Evolutionary conservation across 805 yeast species (phyloP).

Genomic region (Ogataea trehaloabstinens): DNA sequence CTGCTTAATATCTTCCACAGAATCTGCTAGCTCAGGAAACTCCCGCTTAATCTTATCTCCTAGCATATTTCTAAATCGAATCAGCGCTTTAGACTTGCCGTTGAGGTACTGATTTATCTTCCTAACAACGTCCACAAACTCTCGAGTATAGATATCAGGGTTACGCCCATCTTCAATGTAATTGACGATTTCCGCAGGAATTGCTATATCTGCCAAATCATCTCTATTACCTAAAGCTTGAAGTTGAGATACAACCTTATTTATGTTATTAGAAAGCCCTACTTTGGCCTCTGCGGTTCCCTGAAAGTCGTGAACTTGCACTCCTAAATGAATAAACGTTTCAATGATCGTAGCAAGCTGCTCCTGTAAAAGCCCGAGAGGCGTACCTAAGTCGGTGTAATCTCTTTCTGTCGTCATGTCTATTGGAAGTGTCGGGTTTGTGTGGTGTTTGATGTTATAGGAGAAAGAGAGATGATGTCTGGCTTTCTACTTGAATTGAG

Average conservation of each 20-base stretch:
- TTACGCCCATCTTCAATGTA: conserved; percentile 96
- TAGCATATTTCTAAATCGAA: conserved; percentile 56
- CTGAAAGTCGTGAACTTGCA: conserved; percentile 88
- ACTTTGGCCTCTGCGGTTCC: conserved; percentile 80
- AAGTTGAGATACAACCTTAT: conserved; percentile 38
- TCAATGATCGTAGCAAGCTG: conserved; percentile 60
- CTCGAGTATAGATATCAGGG: conserved; percentile 96
- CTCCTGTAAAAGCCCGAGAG: conserved; percentile 31
- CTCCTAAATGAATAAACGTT: conserved; percentile 84
- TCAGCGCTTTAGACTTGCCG: conserved; percentile 71
- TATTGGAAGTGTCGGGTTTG: too few species aligned
- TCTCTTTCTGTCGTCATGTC: conserved; percentile 33
- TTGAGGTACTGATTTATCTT: conserved; percentile 83
- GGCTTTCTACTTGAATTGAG: too few species aligned
- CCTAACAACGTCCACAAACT: conserved; percentile 91
- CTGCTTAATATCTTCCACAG: conserved; percentile 53
- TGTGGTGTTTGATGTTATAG: too few species aligned
- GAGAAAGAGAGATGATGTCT: too few species aligned
- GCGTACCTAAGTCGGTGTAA: conserved; percentile 20
- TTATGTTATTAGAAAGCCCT: conserved; percentile 47
- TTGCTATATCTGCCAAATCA: conserved; percentile 41
- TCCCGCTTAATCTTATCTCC: conserved; percentile 69
- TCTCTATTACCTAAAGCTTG: conserved; percentile 31
- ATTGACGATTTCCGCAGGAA: conserved; percentile 83
- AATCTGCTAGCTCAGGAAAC: conserved; percentile 69